Evolutionary conservation across 306 rosid species (phyloP), one percentile per base, ranked within the genome.

Genomic region (Sophora flavescens): DNA sequence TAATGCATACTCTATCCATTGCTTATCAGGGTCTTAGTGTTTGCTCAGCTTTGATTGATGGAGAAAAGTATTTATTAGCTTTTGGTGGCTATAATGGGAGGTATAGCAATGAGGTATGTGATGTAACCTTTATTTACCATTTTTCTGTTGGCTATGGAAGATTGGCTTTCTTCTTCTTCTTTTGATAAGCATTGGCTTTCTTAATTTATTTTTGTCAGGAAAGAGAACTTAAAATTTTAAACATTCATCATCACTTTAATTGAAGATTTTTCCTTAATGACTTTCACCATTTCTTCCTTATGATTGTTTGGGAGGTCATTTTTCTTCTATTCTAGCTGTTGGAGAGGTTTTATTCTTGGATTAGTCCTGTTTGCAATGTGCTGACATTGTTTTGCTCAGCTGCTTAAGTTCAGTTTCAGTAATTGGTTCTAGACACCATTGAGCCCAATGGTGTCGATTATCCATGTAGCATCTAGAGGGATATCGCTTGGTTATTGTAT

Each of bases 51-150:
- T 39, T 76, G 78, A 86, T 89, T 81, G 98, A 86, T 61, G 89
- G 90, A 70, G 91, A 88, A 69, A 89, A 85, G 63, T 86, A 89
- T 91, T 80, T 96, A 82, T 89, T 92, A 83, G 86, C 97, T 63
- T 96, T 96, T 74, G 99, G 99, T 63, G 99, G 99, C 82, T 96
- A 96, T 83, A 96, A 96, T 65, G 99, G 99, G 75, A 92, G 70
- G 80, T 96, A 96, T 80, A 91, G 97, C 89, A 96, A 89, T 73
- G 96, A 96, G 97, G 99, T 96, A 87, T 65, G 77, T 79, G 33
- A 44, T 64, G 45, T 54, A 62, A 76, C 22, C 70, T 48, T 11
- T 4, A 8, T 36, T 50, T 58, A 8, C 47, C 11, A 16, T 9
- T 48, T 78, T 78, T 52, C 33, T 59, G 16, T 68, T 67, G 14